Base-by-base conservation (phyloP, 2,329 filamentous ascomycete species). In the Sporothrix mexicana region DNA sequence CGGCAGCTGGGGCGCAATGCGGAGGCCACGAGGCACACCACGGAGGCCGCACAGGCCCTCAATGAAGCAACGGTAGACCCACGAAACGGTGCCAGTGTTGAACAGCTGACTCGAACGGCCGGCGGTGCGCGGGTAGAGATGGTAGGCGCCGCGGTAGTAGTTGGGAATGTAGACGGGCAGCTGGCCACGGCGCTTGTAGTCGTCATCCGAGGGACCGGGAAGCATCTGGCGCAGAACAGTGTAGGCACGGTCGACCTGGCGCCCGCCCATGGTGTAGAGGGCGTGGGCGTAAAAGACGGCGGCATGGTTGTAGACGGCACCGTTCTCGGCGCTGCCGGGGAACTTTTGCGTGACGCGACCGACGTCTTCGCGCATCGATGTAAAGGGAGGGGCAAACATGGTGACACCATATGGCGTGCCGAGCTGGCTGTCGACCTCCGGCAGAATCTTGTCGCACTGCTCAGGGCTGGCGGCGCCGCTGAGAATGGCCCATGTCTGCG, bases 261-360 rank as follows among this genome's bases (percentile, higher is more conserved):
- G 80, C 7, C 76, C 80, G 25, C 82, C 83, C 74, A 87, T 82
- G 30, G 80, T 81, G 79, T 89, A 88, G 30, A 89, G 77, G 12
- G 84, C 84, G 80, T 87, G 84, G 66, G 86, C 82, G 78, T 87
- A 89, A 77, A 88, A 89, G 12, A 84, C 83, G 45, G 82, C 83
- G 0, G 87, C 86, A 77, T 89, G 87, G 80, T 88, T 89, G 78
- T 88, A 89, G 20, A 89, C 85, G 30, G 85, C 84, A 0, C 82
- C 87, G 77, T 89, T 89, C 79, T 89, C 87, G n/a, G 84, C 87
- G 61, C 86, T 86, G 2, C 87, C 87, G 2, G 86, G 84, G 73
- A 85, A 87, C 78, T 88, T 88, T 77, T 88, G 86, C 73, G 87
- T 88, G 15, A 88, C 87, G 62, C 87, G 86, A 10, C 87, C 87